Evolutionary conservation across 768 basidiomycete species (phyloP), one percentile per base, ranked within the genome.

Genomic region (Tylopilus intermedius): DNA sequence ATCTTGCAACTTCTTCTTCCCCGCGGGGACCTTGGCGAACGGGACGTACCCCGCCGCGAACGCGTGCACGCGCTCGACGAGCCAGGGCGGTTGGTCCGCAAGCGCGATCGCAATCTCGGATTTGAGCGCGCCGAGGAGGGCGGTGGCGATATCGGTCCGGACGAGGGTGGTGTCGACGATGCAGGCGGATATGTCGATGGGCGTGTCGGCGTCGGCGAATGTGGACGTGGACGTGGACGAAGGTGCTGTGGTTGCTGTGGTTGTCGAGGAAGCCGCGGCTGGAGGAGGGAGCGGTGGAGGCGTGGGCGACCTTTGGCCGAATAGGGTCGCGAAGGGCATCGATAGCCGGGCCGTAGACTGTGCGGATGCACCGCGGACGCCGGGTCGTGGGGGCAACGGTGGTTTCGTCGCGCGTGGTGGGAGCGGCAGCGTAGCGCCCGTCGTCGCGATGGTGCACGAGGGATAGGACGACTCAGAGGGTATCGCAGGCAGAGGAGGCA

Each of bases 321-420:
- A 91, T n/a, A 94, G 76, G 2, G 86, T 85, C 0, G 88, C 85
- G 59, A 94, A 93, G 0, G 90, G 84, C 60, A 86, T 87, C 26
- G 78, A 67, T 10, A 90, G 75, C 0, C 88, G 76, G 0, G 81
- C 75, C 0, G 68, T 51, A 2, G 67, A 54, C 0, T 74, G 45
- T 21, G 63, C 4, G 18, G 56, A 41, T 13, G 59, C 24, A 1
- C 61, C 37, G 8, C 63, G 58, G 2, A 45, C n/a, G 14, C 59
- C 52, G n/a, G 65, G 62, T 9, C 71, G 74, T 40, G 70, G 74
- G 10, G 71, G 77, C 27, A 74, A 67, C 0, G 77, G 79, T 15
- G 80, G 83, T 51, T 81, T 82, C n/a, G 71, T 71, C 18, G 75
- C 62, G 30, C 66, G 68, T 0, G 61, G 64, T 4, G 67, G 75